Conservation (phyloP, 2,329 filamentous ascomycete genomes). For the Huntiella omanensis region DNA sequence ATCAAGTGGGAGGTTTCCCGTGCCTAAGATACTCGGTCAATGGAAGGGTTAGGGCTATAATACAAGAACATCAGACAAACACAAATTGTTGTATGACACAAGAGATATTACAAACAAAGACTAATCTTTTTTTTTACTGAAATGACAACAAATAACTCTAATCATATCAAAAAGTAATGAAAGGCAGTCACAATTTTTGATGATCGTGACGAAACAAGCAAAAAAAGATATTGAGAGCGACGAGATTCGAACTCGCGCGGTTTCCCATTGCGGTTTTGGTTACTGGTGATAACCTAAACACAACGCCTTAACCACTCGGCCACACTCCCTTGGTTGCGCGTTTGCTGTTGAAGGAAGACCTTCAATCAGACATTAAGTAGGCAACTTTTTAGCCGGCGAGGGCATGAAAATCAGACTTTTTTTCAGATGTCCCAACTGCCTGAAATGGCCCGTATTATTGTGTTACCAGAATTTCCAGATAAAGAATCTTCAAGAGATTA, state of each 20-base stretch:
- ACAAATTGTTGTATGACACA: no score
- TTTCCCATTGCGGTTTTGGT: slow-evolving; percentile 23
- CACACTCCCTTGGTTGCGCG: slow-evolving; percentile 21
- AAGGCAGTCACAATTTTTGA: neutral
- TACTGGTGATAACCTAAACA: slow-evolving; percentile 26
- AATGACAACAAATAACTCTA: no score
- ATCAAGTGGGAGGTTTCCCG: slow-evolving; percentile 71
- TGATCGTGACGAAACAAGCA: slow-evolving; percentile 6
- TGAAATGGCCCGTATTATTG: no score
- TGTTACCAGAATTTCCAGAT: no score
- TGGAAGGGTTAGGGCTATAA: slow-evolving; percentile 1
- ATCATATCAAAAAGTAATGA: no score
- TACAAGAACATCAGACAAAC: no score
- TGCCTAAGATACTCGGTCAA: slow-evolving; percentile 26
- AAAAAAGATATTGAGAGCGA: slow-evolving; percentile 21
- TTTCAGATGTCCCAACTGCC: no score
- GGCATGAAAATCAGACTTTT: no score
- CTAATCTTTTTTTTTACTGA: no score
- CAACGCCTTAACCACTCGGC: slow-evolving; percentile 39
- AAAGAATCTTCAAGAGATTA: no score
- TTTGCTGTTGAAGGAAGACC: neutral
- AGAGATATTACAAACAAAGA: no score
- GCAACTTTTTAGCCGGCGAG: neutral
- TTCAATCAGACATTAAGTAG: neutral
- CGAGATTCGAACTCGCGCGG: slow-evolving; percentile 34